Evolutionary conservation across 2,329 filamentous ascomycete species (phyloP).

Genomic region (Decorospora gaudefroyi): DNA sequence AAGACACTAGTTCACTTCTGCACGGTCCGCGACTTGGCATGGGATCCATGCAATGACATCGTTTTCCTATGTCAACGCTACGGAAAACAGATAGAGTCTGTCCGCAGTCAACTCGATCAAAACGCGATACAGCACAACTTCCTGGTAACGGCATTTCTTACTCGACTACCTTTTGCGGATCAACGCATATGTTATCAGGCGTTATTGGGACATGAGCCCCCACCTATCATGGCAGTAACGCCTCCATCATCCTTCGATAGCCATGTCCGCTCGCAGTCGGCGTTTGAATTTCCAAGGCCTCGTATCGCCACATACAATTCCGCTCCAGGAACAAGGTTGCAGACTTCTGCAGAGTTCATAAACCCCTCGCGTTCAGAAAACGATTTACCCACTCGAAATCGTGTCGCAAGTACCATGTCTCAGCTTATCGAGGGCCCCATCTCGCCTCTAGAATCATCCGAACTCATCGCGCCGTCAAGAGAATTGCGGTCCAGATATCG

Average conservation of each 20-base stretch:
- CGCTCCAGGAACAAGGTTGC: no score
- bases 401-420: neutral
- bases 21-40: constrained; percentile 29
- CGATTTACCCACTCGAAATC: no score
- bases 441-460: neutral
- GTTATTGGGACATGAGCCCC: constrained; percentile 33
- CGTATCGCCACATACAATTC: constrained; percentile 8
- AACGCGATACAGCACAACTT: constrained; percentile 35
- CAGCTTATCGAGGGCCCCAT: neutral
- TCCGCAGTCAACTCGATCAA: constrained; percentile 31
- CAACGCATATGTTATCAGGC: constrained; percentile 35
- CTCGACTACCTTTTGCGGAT: constrained; percentile 24
- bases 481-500: constrained; percentile 22
- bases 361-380: no score
- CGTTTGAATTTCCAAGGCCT: constrained; percentile 12
- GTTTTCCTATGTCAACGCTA: constrained; percentile 38
- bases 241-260: constrained; percentile 18
- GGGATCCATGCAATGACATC: constrained; percentile 40
- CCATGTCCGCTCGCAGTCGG: constrained; percentile 17
- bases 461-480: neutral
- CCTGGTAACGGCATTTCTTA: constrained; percentile 35
- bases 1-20: constrained; percentile 34
- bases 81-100: constrained; percentile 27
- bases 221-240: constrained; percentile 29
- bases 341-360: no score